Conservation (phyloP, 768 basidiomycete species). For the Termitomyces sp. region DNA sequence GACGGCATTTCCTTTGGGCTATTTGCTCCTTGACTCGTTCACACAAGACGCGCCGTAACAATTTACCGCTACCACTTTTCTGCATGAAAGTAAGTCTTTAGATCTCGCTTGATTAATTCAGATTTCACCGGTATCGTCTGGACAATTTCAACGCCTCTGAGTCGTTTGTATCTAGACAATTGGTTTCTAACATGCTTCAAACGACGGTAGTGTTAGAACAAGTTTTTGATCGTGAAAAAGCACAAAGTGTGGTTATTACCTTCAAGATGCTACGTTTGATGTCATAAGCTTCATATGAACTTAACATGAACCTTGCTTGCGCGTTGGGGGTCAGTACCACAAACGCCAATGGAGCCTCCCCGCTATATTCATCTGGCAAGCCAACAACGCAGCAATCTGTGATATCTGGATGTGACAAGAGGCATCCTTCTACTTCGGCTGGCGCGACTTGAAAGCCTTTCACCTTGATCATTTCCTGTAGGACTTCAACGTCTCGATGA, state of each 20-base stretch:
- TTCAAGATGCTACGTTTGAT: slow-evolving; percentile 36
- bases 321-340: slow-evolving; percentile 42
- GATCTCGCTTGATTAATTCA: not conserved
- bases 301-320: slow-evolving; percentile 21
- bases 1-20: slow-evolving; percentile 5
- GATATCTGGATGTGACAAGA: no score
- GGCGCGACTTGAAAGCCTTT: slow-evolving; percentile 61
- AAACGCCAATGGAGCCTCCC: slow-evolving; percentile 63
- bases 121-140: slow-evolving; percentile 26
- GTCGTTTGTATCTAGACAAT: slow-evolving; percentile 45
- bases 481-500: not conserved
- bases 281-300: slow-evolving; percentile 20
- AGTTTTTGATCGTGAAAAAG: not conserved
- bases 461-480: slow-evolving; percentile 62
- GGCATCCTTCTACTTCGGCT: no score
- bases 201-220: not conserved
- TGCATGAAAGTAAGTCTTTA: slow-evolving; percentile 3
- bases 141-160: slow-evolving; percentile 33
- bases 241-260: slow-evolving; percentile 20
- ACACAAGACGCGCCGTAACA: slow-evolving; percentile 38
- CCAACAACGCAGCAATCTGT: no score
- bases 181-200: slow-evolving; percentile 41
- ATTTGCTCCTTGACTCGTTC: slow-evolving; percentile 15
- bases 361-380: slow-evolving; percentile 52
- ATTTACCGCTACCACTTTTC: slow-evolving; percentile 55